Percentiles rank a stretch among this genome's conserved stretches.
phyloP scores from a whole-genome alignment of 371 early-diverging fungal genomes.

The Apophysomyces sp. region DNA sequence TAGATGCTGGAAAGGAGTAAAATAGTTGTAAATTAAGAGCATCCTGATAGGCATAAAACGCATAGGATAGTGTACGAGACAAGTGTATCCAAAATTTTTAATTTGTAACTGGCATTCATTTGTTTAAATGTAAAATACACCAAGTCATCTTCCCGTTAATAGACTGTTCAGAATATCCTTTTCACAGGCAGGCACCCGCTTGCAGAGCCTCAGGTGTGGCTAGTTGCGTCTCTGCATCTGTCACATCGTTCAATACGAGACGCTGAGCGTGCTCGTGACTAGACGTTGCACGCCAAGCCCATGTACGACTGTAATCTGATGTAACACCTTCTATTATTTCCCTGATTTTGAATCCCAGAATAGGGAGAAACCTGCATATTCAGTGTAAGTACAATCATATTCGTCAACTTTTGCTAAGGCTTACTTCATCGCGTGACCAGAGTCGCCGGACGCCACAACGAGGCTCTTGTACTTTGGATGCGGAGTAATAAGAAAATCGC shows the following conservation, averaged over 20 bases:
- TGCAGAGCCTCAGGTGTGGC: constrained; percentile 22
- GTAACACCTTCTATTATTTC: constrained; percentile 33
- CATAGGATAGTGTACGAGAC: no score
- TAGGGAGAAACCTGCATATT: constrained; percentile 25
- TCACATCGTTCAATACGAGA: background rate
- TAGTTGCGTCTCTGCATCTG: constrained; percentile 15
- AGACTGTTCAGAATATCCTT: no score
- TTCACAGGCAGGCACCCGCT: constrained; percentile 13
- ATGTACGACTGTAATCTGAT: constrained; percentile 21
- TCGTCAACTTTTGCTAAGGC: background rate
- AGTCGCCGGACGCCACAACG: constrained; percentile 36
- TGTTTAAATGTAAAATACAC: no score
- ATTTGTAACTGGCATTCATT: no score
- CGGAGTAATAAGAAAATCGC: constrained; percentile 34
- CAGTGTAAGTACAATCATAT: background rate
- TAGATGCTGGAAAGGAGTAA: constrained; percentile 5
- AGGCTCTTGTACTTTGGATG: constrained; percentile 35
- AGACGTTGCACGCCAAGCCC: constrained; percentile 19
- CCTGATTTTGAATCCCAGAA: constrained; percentile 30
- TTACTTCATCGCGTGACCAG: constrained; percentile 45
- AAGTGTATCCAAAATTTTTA: no score
- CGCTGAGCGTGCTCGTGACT: no score
- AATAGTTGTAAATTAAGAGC: no score
- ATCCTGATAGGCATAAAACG: no score
- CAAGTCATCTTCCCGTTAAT: no score